phyloP scores from a whole-genome alignment of 805 yeast species.

The Maudiozyma bulderi region DNA sequence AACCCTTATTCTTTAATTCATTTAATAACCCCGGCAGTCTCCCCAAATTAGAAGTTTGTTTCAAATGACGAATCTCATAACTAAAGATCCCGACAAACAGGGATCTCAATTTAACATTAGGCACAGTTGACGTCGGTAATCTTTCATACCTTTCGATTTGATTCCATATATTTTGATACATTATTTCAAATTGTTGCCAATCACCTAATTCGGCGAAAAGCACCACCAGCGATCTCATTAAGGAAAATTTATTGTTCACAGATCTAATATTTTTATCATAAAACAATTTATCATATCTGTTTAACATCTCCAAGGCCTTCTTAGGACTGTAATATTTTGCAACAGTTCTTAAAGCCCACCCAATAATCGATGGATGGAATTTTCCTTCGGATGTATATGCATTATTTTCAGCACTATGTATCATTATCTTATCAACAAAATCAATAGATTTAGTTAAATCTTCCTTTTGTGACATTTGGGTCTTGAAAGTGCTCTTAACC shows the following conservation, averaged over 20 bases:
- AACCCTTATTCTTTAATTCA: conserved; percentile 16
- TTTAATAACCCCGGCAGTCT: conserved; percentile 15
- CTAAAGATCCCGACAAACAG: conserved; percentile 17
- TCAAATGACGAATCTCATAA: conserved; percentile 17
- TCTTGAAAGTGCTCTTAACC: conserved; percentile 25
- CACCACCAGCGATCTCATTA: conserved; percentile 27
- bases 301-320: conserved; percentile 27
- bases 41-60: conserved; percentile 8
- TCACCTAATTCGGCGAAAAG: conserved; percentile 26
- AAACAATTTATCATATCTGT: conserved; percentile 23
- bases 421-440: conserved; percentile 26
- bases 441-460: conserved; percentile 24
- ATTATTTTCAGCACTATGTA: conserved; percentile 16
- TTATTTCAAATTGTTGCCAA: conserved; percentile 23
- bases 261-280: conserved; percentile 17
- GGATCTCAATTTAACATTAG: conserved; percentile 13
- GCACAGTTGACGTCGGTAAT: conserved; percentile 15
- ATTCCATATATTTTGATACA: conserved; percentile 14
- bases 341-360: conserved; percentile 29
- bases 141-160: conserved; percentile 13
- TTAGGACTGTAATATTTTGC: conserved; percentile 25
- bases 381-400: conserved; percentile 14
- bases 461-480: conserved; percentile 19
- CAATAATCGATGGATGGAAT: conserved; percentile 29
- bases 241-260: conserved; percentile 19